A percentile compares a stretch with the other conserved stretches of the same genome.
Conservation (phyloP, 495 filamentous ascomycete genomes). For the Hypoxylon fragiforme region DNA sequence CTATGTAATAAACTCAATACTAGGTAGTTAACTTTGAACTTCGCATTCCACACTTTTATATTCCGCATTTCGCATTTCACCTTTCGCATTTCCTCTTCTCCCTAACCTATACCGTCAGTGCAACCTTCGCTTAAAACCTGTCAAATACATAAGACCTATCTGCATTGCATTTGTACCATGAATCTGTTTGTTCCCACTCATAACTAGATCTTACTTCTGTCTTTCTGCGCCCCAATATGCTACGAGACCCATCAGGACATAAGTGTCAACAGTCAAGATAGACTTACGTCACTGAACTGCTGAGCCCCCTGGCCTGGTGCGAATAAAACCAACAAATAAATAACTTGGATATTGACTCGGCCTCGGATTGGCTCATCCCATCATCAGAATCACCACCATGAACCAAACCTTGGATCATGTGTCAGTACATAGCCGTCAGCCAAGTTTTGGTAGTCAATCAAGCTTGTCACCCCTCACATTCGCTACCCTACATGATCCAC, state of each 20-base stretch:
- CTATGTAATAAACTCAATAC: too few species aligned
- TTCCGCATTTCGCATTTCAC: neutral
- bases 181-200: neutral
- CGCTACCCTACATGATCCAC: slow-evolving; percentile 49
- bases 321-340: too few species aligned
- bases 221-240: too few species aligned
- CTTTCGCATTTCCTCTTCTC: neutral
- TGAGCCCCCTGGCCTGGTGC: slow-evolving; percentile 2
- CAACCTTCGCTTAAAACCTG: too few species aligned
- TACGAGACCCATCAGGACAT: too few species aligned
- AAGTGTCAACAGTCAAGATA: neutral
- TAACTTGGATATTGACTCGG: too few species aligned
- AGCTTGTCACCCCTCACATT: slow-evolving; percentile 3
- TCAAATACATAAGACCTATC: too few species aligned
- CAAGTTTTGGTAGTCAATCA: neutral
- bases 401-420: slow-evolving; percentile 4
- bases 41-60: neutral
- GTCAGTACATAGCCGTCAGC: slow-evolving; percentile 1
- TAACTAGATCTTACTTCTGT: too few species aligned
- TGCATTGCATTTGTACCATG: too few species aligned
- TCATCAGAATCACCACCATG: slow-evolving; percentile 11
- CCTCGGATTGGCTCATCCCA: neutral
- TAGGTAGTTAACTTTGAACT: neutral
- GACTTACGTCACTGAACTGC: slow-evolving; percentile 25
- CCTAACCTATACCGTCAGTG: too few species aligned